Conservation (phyloP, 75 land plant genomes). For the Cupressus sempervirens region DNA sequence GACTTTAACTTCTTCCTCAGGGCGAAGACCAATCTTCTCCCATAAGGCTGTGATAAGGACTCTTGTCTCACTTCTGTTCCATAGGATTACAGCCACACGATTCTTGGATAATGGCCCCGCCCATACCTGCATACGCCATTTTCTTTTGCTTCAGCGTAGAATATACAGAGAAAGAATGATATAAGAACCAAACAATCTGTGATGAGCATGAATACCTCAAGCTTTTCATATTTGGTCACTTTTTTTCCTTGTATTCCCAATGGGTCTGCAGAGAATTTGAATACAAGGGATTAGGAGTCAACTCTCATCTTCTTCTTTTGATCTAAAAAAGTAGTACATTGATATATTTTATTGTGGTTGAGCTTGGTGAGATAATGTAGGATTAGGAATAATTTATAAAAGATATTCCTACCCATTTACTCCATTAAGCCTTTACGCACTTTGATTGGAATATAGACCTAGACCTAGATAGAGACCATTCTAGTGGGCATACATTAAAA, state of each 20-base stretch:
- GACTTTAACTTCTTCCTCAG: constrained; percentile 18
- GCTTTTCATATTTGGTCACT: constrained; percentile 29
- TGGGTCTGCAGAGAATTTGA: constrained; percentile 35
- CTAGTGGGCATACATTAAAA: neutral
- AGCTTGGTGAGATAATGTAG: neutral
- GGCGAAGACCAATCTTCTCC: constrained; percentile 36
- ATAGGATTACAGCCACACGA: constrained; percentile 32
- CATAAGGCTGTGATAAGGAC: constrained; percentile 33
- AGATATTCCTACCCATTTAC: neutral
- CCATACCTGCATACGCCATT: constrained; percentile 45
- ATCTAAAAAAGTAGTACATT: neutral
- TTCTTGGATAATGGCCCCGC: constrained; percentile 52
- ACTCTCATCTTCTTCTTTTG: constrained; percentile 25
- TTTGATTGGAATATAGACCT: neutral
- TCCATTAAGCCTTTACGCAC: neutral
- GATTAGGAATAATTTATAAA: constrained; percentile 10
- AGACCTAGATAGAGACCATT: neutral
- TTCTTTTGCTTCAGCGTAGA: neutral
- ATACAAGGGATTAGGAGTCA: neutral
- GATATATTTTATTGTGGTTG: neutral
- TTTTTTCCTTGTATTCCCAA: constrained; percentile 69
- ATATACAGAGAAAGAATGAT: neutral
- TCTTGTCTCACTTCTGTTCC: constrained; percentile 28
- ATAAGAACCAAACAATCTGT: neutral
- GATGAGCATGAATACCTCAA: constrained; percentile 32